These are phyloP conservation scores for Amanita rimosa DNA, from an alignment of 768 basidiomycete genomes.

Conservation along the genomic window DNA sequence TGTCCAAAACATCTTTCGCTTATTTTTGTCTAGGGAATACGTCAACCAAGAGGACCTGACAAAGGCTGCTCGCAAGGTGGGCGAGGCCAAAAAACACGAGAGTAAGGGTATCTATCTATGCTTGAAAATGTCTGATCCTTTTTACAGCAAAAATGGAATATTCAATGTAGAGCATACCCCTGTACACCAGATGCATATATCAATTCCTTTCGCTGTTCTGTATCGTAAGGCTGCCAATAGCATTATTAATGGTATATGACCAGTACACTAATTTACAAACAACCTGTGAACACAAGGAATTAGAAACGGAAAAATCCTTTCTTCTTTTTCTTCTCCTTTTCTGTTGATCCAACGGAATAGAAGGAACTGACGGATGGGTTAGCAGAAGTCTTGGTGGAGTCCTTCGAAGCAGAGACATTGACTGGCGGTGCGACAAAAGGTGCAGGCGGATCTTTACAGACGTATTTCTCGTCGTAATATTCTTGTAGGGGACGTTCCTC, in stretches of 20 bases:
- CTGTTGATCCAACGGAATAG: constrained; percentile 16
- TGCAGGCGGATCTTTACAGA: constrained; percentile 49
- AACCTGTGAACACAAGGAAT: neutral
- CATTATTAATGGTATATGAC: constrained; percentile 11
- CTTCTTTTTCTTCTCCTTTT: constrained; percentile 67
- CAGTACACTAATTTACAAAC: constrained; percentile 6
- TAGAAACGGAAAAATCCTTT: constrained; percentile 63
- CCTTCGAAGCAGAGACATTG: constrained; percentile 21
- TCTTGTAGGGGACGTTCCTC: constrained; percentile 52
- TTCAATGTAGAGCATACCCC: constrained; percentile 21
- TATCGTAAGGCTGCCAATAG: neutral
- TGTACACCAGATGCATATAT: constrained; percentile 10
- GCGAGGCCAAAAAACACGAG: constrained; percentile 97
- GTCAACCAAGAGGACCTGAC: constrained; percentile 91
- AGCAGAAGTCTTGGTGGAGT: constrained; percentile 35
- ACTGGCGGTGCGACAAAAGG: constrained; percentile 29
- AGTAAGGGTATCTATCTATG: constrained; percentile 39
- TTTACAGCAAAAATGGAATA: constrained; percentile 44
- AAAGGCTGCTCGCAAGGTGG: constrained; percentile 92
- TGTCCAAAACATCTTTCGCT: neutral
- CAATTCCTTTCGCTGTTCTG: neutral
- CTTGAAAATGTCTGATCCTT: neutral
- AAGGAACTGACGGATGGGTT: constrained; percentile 19
- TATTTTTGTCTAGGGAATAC: constrained; percentile 44
- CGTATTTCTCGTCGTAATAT: constrained; percentile 75